Evolutionary conservation across 2,329 filamentous ascomycete genomes (phyloP).

Genomic region (Aspergillus versicolor): DNA sequence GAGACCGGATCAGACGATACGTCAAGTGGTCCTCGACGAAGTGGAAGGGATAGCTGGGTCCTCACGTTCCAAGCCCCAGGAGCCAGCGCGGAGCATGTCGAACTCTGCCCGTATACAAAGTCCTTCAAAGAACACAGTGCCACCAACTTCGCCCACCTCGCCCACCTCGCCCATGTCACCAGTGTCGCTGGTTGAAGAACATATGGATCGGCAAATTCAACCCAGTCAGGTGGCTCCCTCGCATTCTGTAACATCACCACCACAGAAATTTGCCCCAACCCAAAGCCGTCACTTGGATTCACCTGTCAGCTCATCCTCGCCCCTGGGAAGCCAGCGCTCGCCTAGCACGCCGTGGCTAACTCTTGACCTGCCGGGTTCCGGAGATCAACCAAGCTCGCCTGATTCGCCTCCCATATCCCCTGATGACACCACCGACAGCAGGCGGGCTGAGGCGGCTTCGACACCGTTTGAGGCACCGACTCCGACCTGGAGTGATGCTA

Average conservation of each 20-base stretch:
- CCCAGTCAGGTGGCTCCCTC: slow-evolving; percentile 7
- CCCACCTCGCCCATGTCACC: slow-evolving; percentile 6
- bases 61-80: slow-evolving; percentile 19
- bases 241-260: slow-evolving; percentile 28
- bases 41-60: slow-evolving; percentile 23
- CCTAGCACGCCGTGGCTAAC: slow-evolving; percentile 63
- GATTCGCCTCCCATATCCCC: slow-evolving; percentile 61
- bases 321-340: slow-evolving; percentile 44
- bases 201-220: slow-evolving; percentile 6
- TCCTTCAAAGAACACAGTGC: slow-evolving; percentile 23
- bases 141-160: not conserved
- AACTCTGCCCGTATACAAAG: slow-evolving; percentile 23
- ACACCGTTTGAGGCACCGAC: slow-evolving; percentile 55
- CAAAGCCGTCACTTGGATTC: slow-evolving; percentile 63
- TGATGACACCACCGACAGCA: slow-evolving; percentile 29
- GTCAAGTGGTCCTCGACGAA: slow-evolving; percentile 35
- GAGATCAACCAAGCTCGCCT: slow-evolving; percentile 59
- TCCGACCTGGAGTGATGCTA: slow-evolving; percentile 81
- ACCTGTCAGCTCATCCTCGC: slow-evolving; percentile 66
- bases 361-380: slow-evolving; percentile 69
- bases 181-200: slow-evolving; percentile 15
- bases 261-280: slow-evolving; percentile 29
- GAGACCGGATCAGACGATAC: slow-evolving; percentile 32
- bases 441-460: slow-evolving; percentile 44
- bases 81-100: slow-evolving; percentile 19